Percentiles rank a stretch among this genome's conserved stretches.
Evolutionary conservation across 2,329 filamentous ascomycete genomes (phyloP).

Genomic region (Phoma herbarum): DNA sequence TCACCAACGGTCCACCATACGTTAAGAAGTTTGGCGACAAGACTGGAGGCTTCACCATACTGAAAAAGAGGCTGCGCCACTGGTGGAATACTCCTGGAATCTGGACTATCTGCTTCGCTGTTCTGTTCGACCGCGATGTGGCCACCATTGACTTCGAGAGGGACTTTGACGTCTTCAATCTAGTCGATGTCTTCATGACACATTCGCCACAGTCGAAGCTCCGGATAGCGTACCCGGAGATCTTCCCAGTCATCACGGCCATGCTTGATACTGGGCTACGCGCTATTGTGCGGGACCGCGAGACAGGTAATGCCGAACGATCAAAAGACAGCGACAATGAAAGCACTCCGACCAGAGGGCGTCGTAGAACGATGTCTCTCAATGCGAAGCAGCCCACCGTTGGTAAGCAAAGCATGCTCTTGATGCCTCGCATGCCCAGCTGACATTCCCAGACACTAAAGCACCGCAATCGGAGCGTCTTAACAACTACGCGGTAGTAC

Average conservation of each 20-base stretch:
- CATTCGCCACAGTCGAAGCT: conserved; percentile 55
- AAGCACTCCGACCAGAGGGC: conserved; percentile 49
- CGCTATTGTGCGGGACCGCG: conserved; percentile 48
- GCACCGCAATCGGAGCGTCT: conserved; percentile 52
- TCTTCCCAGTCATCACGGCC: conserved; percentile 78
- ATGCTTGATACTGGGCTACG: conserved; percentile 90
- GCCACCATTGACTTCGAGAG: conserved; percentile 76
- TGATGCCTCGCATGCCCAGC: background rate
- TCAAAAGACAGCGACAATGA: conserved; percentile 32
- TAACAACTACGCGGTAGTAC: conserved; percentile 68
- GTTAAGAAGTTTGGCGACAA: conserved; percentile 86
- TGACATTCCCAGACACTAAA: conserved; percentile 42
- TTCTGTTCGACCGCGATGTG: conserved; percentile 86
- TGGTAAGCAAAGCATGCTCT: conserved; percentile 36
- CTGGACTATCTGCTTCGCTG: conserved; percentile 88
- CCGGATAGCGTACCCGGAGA: conserved; percentile 78
- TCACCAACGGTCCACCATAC: conserved; percentile 82
- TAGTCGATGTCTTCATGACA: conserved; percentile 74
- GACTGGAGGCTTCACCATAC: conserved; percentile 85
- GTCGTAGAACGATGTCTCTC: conserved; percentile 73
- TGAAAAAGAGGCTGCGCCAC: conserved; percentile 80
- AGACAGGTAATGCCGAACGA: conserved; percentile 29
- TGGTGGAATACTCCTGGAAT: conserved; percentile 89
- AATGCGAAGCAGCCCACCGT: conserved; percentile 61
- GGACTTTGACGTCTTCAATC: conserved; percentile 75